These are phyloP conservation scores for Dalbergia cochinchinensis DNA, from an alignment of 306 rosid species.

Conservation along the genomic window DNA sequence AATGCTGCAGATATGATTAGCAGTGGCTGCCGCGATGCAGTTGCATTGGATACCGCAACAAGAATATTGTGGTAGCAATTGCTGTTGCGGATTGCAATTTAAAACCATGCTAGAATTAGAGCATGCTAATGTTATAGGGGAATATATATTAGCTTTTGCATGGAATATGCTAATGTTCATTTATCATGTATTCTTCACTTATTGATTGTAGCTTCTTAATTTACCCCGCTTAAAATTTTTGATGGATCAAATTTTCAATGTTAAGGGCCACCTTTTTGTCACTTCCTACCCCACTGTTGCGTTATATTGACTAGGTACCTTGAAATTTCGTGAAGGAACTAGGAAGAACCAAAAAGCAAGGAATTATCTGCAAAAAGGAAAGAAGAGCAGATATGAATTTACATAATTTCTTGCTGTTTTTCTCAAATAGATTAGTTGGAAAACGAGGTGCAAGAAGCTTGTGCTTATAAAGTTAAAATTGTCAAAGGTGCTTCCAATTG, in stretches of 20 bases:
- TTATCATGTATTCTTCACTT: background rate
- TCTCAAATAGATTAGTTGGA: constrained; percentile 24
- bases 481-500: constrained; percentile 33
- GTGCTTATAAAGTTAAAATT: constrained; percentile 29
- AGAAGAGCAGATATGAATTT: background rate
- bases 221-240: background rate
- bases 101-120: too few relatives aligned
- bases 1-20: too few relatives aligned
- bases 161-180: constrained; percentile 3
- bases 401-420: constrained; percentile 21
- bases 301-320: constrained; percentile 18
- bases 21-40: too few relatives aligned
- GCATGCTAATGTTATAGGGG: background rate
- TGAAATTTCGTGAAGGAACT: constrained; percentile 31
- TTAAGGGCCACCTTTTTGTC: background rate
- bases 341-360: constrained; percentile 13
- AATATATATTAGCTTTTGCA: background rate
- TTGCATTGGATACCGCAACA: too few relatives aligned
- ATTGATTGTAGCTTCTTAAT: background rate
- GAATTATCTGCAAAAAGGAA: background rate
- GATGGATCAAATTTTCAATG: constrained; percentile 18
- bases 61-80: too few relatives aligned
- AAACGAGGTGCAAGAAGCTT: constrained; percentile 17
- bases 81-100: too few relatives aligned
- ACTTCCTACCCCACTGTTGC: constrained; percentile 2